Base-by-base conservation (phyloP, 495 filamentous ascomycete species). In the Penicillium cataractarum region DNA sequence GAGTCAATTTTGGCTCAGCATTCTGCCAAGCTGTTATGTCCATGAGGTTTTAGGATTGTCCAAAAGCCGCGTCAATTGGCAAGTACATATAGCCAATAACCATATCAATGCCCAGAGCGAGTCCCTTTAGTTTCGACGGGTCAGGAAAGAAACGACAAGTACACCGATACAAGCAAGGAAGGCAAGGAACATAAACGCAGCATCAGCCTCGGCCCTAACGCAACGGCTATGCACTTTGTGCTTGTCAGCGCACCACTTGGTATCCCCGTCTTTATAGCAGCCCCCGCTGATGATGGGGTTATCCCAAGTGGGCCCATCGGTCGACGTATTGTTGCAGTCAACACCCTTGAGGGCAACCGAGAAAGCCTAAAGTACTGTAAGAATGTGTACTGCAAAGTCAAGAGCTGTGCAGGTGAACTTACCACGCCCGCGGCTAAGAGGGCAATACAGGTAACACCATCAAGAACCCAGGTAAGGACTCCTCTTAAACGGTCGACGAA, bases 401-500 rank as follows among this genome's bases (percentile, higher is more conserved):
- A 29, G 17, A 55, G 12, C 6, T 37, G 27, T n/a, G 31, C 42
- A 27, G 44, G 10, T 42, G 24, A 12, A 82, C 86, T 65, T 80
- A 87, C 85, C 55, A 85, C 79, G 21, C 78, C 86, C 33, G 79
- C 83, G 13, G 79, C 83, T 4, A 87, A 69, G 40, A 82, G 75
- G 32, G 84, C 73, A 17, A 84, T 54, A 1, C 66, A 61, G 0
- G 78, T 69, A 0, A 86, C 35, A 0, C 65, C 80, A 65, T 87
- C 84, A 1, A 82, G 63, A 0, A 59, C 73, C 49, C 81, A 65
- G 5, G 74, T 67, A 6, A 78, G 67, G 0, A 83, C 55, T 0
- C 68, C 71, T 3, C 78, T 74, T 9, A 84, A 69, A 6, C 72
- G 65, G 10, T 76, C 71, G 27, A 78, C 39, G 51, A 79, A 83